These are phyloP conservation scores for Schizochytrium sp. DNA, from an alignment of 108 stramenopile genomes.

Conservation along the genomic window DNA sequence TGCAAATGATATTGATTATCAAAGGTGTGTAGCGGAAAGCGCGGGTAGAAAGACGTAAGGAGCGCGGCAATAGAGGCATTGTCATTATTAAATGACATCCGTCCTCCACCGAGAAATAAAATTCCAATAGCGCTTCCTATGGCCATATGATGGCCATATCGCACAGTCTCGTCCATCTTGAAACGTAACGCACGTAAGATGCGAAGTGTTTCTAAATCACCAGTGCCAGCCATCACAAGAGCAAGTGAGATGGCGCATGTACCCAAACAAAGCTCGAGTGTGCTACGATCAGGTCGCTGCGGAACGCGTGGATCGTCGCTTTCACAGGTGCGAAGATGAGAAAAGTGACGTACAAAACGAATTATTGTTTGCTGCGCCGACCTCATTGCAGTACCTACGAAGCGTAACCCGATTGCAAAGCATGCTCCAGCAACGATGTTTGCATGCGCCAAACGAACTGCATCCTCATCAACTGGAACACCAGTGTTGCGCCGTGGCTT, in stretches of 20 bases:
- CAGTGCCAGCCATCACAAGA: constrained; percentile 95
- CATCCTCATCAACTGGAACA: constrained; percentile 83
- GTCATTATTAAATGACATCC: constrained; percentile 86
- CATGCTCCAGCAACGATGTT: constrained; percentile 92
- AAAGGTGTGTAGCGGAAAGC: constrained; percentile 83
- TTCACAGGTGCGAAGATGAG: constrained; percentile 81
- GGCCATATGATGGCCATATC: constrained; percentile 94
- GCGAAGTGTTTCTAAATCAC: constrained; percentile 88
- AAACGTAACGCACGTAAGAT: constrained; percentile 87
- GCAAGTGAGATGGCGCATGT: constrained; percentile 85
- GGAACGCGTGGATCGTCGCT: constrained; percentile 77
- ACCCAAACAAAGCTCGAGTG: constrained; percentile 89
- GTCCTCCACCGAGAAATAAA: constrained; percentile 93
- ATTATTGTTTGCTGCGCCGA: constrained; percentile 80
- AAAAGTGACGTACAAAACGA: constrained; percentile 80
- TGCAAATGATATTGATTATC: constrained; percentile 97
- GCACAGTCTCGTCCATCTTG: constrained; percentile 84
- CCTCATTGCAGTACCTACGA: constrained; percentile 87
- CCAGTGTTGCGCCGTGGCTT: constrained; percentile 65
- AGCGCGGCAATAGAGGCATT: constrained; percentile 92
- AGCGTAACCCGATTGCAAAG: constrained; percentile 89
- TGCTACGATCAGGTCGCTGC: constrained; percentile 80
- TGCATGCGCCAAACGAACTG: constrained; percentile 89
- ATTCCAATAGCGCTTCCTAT: constrained; percentile 88
- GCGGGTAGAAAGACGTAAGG: constrained; percentile 90